Percentiles rank a stretch among this genome's conserved stretches.
These are phyloP conservation scores for Lasiodiplodia hormozganensis DNA, from an alignment of 2,329 filamentous ascomycete species.

Conservation along the genomic window DNA sequence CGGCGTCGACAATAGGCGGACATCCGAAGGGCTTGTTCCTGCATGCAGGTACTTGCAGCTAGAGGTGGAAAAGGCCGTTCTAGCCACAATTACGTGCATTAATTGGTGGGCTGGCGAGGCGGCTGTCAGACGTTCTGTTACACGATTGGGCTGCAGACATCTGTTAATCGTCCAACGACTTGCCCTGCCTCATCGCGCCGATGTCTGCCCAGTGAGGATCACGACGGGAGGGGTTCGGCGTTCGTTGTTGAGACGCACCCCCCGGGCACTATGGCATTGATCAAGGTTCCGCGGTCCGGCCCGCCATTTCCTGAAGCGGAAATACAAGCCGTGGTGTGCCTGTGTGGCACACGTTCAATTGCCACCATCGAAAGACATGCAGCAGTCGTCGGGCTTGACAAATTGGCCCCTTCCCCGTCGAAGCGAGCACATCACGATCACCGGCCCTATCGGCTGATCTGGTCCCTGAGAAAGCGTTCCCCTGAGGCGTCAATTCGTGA, in stretches of 20 bases:
- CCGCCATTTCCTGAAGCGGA: not conserved
- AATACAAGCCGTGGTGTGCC: not conserved
- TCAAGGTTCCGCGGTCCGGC: conserved; percentile 1
- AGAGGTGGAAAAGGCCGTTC: not conserved
- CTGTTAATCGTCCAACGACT: no score
- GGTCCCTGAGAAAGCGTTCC: not conserved
- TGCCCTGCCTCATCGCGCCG: no score
- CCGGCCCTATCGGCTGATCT: not conserved
- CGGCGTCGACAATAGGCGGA: not conserved
- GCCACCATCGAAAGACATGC: not conserved
- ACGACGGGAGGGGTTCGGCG: not conserved
- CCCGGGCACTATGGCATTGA: not conserved
- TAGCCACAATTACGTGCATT: not conserved
- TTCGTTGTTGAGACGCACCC: not conserved
- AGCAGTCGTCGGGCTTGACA: not conserved
- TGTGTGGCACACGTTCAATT: not conserved
- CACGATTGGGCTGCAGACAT: not conserved
- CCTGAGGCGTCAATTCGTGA: conserved; percentile 2
- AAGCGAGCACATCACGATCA: not conserved
- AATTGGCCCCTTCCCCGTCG: not conserved
- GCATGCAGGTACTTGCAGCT: not conserved
- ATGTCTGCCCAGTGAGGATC: not conserved
- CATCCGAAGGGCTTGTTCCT: not conserved
- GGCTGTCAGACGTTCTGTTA: not conserved
- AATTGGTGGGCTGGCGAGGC: not conserved